These are phyloP conservation scores for Hypomontagnella submonticulosa DNA, from an alignment of 495 filamentous ascomycete species.

Conservation along the genomic window DNA sequence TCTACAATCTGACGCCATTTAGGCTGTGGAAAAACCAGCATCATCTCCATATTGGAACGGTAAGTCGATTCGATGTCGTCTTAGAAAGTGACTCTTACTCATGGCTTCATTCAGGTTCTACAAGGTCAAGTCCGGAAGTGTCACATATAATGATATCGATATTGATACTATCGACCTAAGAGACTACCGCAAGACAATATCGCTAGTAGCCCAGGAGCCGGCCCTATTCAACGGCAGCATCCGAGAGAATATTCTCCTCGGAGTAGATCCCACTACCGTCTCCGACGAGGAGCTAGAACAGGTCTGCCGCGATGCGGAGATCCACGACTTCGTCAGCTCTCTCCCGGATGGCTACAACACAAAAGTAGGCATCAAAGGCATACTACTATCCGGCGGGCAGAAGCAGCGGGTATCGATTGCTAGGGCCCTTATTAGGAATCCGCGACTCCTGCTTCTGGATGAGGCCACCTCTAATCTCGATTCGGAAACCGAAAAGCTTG, in stretches of 20 bases:
- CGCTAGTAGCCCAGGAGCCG: conserved; percentile 69
- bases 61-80: conserved; percentile 24
- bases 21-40: conserved; percentile 79
- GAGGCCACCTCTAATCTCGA: conserved; percentile 84
- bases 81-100: conserved; percentile 9
- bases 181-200: conserved; percentile 65
- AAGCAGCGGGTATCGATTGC: conserved; percentile 81
- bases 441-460: conserved; percentile 78
- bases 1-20: conserved; percentile 48
- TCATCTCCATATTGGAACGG: conserved; percentile 72
- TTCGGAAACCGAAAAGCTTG: conserved; percentile 75
- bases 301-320: conserved; percentile 65
- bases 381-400: conserved; percentile 79
- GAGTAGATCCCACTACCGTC: conserved; percentile 53
- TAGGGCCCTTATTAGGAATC: conserved; percentile 78
- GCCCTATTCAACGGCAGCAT: conserved; percentile 70
- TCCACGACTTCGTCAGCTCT: conserved; percentile 67
- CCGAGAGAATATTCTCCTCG: conserved; percentile 69
- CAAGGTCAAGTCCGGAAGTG: conserved; percentile 57
- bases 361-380: conserved; percentile 70
- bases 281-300: conserved; percentile 57
- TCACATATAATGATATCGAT: conserved; percentile 61
- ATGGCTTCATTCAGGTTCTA: conserved; percentile 61
- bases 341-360: conserved; percentile 71
- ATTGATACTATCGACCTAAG: conserved; percentile 58